Base-by-base conservation (phyloP, 2,329 filamentous ascomycete genomes). In the Fusarium succisae region DNA sequence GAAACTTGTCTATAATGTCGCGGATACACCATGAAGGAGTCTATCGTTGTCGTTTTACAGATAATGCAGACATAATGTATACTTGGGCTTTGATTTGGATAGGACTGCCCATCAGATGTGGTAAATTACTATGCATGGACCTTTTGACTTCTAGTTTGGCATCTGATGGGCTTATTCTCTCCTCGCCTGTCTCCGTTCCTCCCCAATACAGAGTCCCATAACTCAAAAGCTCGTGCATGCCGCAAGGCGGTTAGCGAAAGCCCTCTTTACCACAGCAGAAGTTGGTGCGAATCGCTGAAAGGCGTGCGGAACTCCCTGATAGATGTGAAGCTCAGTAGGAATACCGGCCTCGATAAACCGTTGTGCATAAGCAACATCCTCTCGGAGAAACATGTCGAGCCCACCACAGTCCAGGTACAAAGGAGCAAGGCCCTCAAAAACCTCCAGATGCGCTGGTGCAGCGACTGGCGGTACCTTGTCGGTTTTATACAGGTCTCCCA, bases 161-260 rank as follows among this genome's bases (percentile, higher is more conserved):
- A 22, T 39, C 9, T 14, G 0, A 3, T 20, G 20, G 5, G 1
- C 9, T 14, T 5, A 41, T 22, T 14, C 1, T 22, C 14, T 43
- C 14, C 41, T 15, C 13, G 22, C 14, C 22, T 10, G 6, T 22
- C 3, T 3, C n/a, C 13, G 9, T n/a, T 43, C 22, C 8, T 43
- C 39, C 41, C 22, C 9, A 43, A n/a, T 7, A 32, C 5, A 32
- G 30, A 13, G 0, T 2, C 5, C 3, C 41, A 17, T 6, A 2
- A n/a, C 14, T 43, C 22, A 43, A n/a, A 43, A 43, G 8, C 41
- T 43, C 11, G 14, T 43, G 41, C 41, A 43, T n/a, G 41, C 41
- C 14, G 41, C 41, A 7, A n/a, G 14, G 6, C 41, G 22, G 22
- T 43, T 43, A 7, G 22, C 8, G 22, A n/a, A 43, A n/a, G 41